Percentiles rank a stretch among this genome's conserved stretches.
phyloP scores from a whole-genome alignment of 768 basidiomycete genomes.

The Pulveroboletus ravenelii region DNA sequence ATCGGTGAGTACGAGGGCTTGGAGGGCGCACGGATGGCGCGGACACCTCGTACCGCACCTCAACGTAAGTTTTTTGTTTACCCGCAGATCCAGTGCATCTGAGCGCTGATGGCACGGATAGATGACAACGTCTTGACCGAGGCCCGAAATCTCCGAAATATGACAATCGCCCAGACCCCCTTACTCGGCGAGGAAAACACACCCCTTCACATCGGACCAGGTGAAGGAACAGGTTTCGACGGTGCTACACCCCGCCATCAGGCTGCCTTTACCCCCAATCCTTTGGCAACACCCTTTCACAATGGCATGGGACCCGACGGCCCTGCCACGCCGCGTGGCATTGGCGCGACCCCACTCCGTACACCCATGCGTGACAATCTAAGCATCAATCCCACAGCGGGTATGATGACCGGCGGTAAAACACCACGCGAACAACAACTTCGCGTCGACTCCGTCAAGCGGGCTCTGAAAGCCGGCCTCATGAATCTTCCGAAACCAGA shows the following conservation, averaged over 20 bases:
- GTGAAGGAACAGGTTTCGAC: slow-evolving; percentile 90
- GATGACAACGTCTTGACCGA: slow-evolving; percentile 95
- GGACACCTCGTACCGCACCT: slow-evolving; percentile 91
- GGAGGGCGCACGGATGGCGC: slow-evolving; percentile 82
- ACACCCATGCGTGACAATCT: slow-evolving; percentile 94
- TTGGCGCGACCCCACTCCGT: slow-evolving; percentile 75
- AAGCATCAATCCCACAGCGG: slow-evolving; percentile 75
- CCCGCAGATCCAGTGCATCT: slow-evolving; percentile 3
- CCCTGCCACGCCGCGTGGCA: slow-evolving; percentile 53
- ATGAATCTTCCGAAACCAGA: slow-evolving; percentile 84
- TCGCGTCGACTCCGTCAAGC: slow-evolving; percentile 60
- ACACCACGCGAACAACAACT: slow-evolving; percentile 77
- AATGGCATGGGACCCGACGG: slow-evolving; percentile 39
- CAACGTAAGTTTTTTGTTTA: slow-evolving; percentile 61
- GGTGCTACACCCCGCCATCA: slow-evolving; percentile 91
- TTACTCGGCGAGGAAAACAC: slow-evolving; percentile 97
- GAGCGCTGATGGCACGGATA: slow-evolving; percentile 30
- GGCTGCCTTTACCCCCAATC: slow-evolving; percentile 92
- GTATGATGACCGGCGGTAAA: slow-evolving; percentile 48
- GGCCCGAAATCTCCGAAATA: slow-evolving; percentile 91
- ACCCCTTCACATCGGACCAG: slow-evolving; percentile 69
- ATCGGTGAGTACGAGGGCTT: slow-evolving; percentile 91
- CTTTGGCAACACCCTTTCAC: slow-evolving; percentile 80
- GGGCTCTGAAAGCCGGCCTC: slow-evolving; percentile 78
- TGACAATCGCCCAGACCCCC: slow-evolving; percentile 90